phyloP scores from a whole-genome alignment of 108 stramenopile species.

The Cyclotella atomus region DNA sequence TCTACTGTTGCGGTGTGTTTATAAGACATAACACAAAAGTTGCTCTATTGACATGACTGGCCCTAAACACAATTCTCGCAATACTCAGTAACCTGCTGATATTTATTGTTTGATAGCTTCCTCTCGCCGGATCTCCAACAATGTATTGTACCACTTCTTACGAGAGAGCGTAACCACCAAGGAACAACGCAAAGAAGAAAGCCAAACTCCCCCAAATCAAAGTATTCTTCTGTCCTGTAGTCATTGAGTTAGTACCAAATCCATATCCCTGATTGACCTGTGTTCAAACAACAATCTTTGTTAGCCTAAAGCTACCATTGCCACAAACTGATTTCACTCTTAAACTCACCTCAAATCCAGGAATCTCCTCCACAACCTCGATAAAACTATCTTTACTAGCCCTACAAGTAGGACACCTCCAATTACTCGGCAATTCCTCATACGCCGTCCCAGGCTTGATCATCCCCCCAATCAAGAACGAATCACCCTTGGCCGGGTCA shows the following conservation, averaged over 20 bases:
- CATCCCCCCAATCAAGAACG: conserved; percentile 84
- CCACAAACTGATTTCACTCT: too few species aligned
- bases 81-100: too few species aligned
- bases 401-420: conserved; percentile 92
- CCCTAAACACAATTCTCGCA: too few species aligned
- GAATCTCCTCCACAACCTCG: conserved; percentile 90
- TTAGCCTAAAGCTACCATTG: too few species aligned
- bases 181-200: conserved; percentile 84
- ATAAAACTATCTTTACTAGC: conserved; percentile 87
- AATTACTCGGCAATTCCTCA: conserved; percentile 84
- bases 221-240: conserved; percentile 84
- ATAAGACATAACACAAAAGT: too few species aligned
- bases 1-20: too few species aligned
- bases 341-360: conserved; percentile 96
- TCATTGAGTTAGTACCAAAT: conserved; percentile 91
- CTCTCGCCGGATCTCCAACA: too few species aligned
- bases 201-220: conserved; percentile 91
- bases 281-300: too few species aligned
- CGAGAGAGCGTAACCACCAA: conserved; percentile 77
- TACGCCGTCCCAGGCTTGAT: conserved; percentile 86
- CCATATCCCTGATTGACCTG: conserved; percentile 94
- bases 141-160: conserved; percentile 30
- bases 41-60: too few species aligned
- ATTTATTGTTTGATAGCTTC: too few species aligned
- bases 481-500: conserved; percentile 80